phyloP scores from a whole-genome alignment of 2,329 filamentous ascomycete genomes.

The Cercospora sp. region DNA sequence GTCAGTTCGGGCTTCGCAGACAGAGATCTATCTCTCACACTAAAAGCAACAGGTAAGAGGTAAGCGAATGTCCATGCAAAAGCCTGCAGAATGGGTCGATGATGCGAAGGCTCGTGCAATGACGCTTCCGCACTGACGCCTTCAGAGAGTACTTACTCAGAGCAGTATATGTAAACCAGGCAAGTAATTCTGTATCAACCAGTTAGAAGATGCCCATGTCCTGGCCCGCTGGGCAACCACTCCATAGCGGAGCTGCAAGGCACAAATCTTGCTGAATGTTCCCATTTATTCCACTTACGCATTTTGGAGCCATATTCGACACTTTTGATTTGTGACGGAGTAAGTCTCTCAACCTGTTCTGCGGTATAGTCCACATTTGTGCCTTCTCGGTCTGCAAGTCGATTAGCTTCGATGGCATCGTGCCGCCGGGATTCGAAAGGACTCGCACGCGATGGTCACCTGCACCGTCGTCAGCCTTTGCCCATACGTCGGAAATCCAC shows the following conservation, averaged over 20 bases:
- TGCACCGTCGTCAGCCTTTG: not conserved
- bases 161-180: conserved; percentile 39
- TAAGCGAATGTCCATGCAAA: not conserved
- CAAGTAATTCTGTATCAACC: conserved; percentile 34
- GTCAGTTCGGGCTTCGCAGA: not conserved
- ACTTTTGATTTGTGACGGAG: conserved; percentile 33
- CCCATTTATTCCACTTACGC: not conserved
- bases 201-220: not conserved
- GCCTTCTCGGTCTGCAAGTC: conserved; percentile 31
- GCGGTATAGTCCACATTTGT: conserved; percentile 35
- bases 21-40: not conserved
- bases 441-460: conserved; percentile 27
- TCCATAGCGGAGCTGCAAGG: not conserved
- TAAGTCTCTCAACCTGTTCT: conserved; percentile 31
- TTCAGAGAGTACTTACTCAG: conserved; percentile 8
- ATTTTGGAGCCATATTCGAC: conserved; percentile 41
- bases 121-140: not conserved
- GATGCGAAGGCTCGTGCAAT: not conserved
- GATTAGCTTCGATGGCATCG: not conserved
- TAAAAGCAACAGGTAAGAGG: not conserved
- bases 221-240: not conserved
- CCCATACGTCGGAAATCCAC: not conserved
- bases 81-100: not conserved
- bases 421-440: not conserved
- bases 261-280: not conserved